Percentiles rank a stretch among this genome's conserved stretches.
Conservation (phyloP, 176 grass and related monocot genomes). For the Phoenix dactylifera region DNA sequence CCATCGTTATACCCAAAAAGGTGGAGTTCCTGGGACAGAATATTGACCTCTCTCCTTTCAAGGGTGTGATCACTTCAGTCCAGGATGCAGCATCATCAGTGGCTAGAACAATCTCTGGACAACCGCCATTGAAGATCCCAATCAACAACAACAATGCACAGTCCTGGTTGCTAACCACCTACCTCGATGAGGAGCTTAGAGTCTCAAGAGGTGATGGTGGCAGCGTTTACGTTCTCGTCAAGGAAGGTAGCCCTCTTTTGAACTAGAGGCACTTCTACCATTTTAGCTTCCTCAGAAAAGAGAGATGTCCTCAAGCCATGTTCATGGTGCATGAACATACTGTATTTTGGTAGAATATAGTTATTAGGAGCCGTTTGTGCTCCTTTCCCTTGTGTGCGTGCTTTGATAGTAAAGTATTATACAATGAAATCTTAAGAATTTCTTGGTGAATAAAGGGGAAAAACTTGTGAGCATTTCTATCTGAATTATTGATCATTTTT, state of each 20-base stretch:
- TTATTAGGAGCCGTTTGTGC: no score
- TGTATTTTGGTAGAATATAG: no score
- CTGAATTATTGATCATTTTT: no score
- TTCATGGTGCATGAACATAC: no score
- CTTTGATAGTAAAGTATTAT: no score
- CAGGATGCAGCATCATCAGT: conserved; percentile 73
- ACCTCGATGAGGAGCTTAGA: conserved; percentile 76
- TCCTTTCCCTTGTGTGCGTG: no score
- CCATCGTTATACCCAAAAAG: conserved; percentile 68
- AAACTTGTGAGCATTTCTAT: no score
- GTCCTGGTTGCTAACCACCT: conserved; percentile 92
- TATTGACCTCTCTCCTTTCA: conserved; percentile 66
- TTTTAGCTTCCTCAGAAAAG: no score
- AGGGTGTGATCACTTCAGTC: conserved; percentile 61
- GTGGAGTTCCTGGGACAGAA: conserved; percentile 80
- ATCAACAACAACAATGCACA: conserved; percentile 43
- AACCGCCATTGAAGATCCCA: conserved; percentile 74
- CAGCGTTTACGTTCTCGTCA: conserved; percentile 74
- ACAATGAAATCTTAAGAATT: no score
- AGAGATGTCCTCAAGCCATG: no score
- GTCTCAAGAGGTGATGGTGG: conserved; percentile 64
- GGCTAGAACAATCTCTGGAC: conserved; percentile 66
- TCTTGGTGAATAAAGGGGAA: no score
- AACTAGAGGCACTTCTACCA: conserved; percentile 9
- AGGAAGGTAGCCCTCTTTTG: conserved; percentile 54